Evolutionary conservation across 805 yeast genomes (phyloP), one percentile per base, ranked within the genome.

Genomic region (Wickerhamiella alocasiicola): DNA sequence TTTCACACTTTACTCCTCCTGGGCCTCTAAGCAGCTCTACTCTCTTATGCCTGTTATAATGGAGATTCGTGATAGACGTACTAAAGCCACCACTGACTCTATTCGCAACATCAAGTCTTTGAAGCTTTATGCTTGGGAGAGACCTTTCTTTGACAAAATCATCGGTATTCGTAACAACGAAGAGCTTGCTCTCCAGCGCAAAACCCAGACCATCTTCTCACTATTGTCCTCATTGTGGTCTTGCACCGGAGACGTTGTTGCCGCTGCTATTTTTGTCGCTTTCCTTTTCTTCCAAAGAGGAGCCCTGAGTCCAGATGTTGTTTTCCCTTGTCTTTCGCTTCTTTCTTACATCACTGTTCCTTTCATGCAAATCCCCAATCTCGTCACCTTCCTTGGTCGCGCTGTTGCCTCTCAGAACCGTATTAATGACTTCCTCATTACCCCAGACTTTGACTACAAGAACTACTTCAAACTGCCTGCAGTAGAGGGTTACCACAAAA

Each of bases 71-170:
- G 99, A 91, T 62, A 81, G 78, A 56, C 76, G 99, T 65, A 81
- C 94, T 15, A 76, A 94, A 50, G 66, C 84, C 29, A 78, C 83
- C 42, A 75, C 82, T 45, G 95, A 87, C 59, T 84, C 85, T 41
- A 68, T 87, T 57, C 80, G 82, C 57, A 84, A 83, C 55, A 83
- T 87, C 57, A 87, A 85, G 61, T 83, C 95, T 5, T 67, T 91
- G 55, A 91, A 91, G 59, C 69, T 93, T 33, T 93, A 93, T 54
- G 93, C 93, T 2, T 91, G 99, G 99, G 99, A 91, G 62, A 63
- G 57, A 25, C 94, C 97, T 2, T 85, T 82, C 57, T 72, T 73
- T 55, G 71, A 70, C 25, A 81, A 80, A 51, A 66, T 93, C 45
- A 72, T 72, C 46, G 64, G 74, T 52, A 93, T 91, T 18, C 76